These are phyloP conservation scores for Pichia kluyveri DNA, from an alignment of 805 yeast genomes.

Conservation along the genomic window DNA sequence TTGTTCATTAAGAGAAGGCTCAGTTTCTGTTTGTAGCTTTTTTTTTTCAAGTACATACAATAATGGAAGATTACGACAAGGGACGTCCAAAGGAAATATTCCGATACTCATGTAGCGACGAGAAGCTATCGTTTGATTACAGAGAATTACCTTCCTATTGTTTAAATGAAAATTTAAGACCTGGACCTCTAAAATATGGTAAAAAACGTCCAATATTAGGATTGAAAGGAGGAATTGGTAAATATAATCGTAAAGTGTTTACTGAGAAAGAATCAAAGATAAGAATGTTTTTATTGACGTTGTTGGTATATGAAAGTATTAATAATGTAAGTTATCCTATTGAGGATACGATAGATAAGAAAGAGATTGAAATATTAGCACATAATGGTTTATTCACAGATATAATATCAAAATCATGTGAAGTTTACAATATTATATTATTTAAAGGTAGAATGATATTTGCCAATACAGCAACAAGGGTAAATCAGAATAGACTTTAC, in stretches of 20 bases:
- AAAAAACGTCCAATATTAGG: background rate
- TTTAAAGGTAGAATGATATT: conserved; percentile 8
- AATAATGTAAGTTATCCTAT: background rate
- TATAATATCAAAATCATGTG: background rate
- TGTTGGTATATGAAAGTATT: conserved; percentile 4
- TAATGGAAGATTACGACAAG: no score
- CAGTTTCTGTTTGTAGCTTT: no score
- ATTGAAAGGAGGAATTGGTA: background rate
- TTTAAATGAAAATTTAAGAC: background rate
- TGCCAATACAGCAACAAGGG: conserved; percentile 7
- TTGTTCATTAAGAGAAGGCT: no score
- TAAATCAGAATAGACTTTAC: conserved; percentile 1
- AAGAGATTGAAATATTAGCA: conserved; percentile 2
- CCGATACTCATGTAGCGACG: background rate
- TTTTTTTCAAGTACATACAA: no score
- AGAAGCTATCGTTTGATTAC: background rate
- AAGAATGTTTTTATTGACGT: conserved; percentile 1
- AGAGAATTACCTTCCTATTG: background rate
- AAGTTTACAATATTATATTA: conserved; percentile 6
- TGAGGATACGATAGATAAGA: background rate
- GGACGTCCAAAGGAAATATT: conserved; percentile 1
- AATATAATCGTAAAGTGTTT: background rate
- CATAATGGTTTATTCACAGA: conserved; percentile 12
- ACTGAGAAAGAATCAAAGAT: conserved; percentile 2
- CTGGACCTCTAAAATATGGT: background rate